A percentile compares a stretch with the other conserved stretches of the same genome.
phyloP scores from a whole-genome alignment of 2,329 filamentous ascomycete species.

The Phaeosphaeriaceae sp. region DNA sequence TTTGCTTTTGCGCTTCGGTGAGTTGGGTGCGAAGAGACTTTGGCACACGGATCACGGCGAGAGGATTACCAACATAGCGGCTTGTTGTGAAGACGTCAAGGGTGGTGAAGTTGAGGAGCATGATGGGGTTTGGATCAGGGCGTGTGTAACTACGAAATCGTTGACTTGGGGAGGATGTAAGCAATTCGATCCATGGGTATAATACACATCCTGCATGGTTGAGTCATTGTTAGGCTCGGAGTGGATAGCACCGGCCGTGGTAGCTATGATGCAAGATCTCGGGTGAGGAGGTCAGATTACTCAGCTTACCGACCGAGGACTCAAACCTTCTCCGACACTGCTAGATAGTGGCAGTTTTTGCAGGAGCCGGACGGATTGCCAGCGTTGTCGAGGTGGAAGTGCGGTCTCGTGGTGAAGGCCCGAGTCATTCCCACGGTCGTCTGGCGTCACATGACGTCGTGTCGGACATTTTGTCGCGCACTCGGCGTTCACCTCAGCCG shows the following conservation, averaged over 20 bases:
- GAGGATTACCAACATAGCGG: slow-evolving; percentile 58
- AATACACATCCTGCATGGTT: not conserved
- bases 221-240: not conserved
- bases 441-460: slow-evolving; percentile 22
- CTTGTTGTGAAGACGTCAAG: slow-evolving; percentile 56
- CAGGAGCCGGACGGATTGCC: not conserved
- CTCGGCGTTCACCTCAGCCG: slow-evolving; percentile 10
- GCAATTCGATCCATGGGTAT: not conserved
- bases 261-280: not conserved
- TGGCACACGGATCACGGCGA: slow-evolving; percentile 54
- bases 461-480: slow-evolving; percentile 11
- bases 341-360: not conserved
- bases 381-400: not conserved
- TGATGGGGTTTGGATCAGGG: slow-evolving; percentile 7
- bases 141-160: not conserved
- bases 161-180: not conserved
- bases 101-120: slow-evolving; percentile 44
- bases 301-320: not conserved
- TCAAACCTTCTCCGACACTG: not conserved
- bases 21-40: slow-evolving; percentile 42
- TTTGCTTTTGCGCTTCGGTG: slow-evolving; percentile 58
- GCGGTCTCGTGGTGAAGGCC: not conserved
- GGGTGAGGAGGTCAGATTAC: not conserved
- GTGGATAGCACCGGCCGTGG: not conserved
- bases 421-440: slow-evolving; percentile 3